Base-by-base conservation (phyloP, 352 stramenopile genomes). In the Globisporangium solare region DNA sequence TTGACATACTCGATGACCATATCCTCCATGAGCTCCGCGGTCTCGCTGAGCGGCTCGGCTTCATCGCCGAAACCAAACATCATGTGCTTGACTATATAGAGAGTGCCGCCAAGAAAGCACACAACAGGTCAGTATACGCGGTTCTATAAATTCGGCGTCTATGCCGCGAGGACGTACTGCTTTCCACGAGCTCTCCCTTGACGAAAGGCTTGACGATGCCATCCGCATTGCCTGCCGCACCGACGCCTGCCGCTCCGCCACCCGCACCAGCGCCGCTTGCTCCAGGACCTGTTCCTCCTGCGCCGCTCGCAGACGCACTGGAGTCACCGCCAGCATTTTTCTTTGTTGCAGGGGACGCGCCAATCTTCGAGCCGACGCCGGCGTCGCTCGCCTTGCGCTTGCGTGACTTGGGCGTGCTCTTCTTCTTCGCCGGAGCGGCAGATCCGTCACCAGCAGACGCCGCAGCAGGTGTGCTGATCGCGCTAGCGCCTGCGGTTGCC, bases 61-160 rank as follows among this genome's bases (percentile, higher is more conserved):
- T 86, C 81, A 47, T 95, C 86, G 0, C 86, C 86, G 63, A 95
- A 95, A 21, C 86, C 86, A 54, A 93, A 92, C 63, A 95, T 87
- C 86, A 95, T 95, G 58, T 93, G 79, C 50, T 94, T 95, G 63
- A 95, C 86, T 95, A 11, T 35, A 35, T 3, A 8, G 49, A 35
- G 27, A 8, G 49, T 18, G 45, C 22, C 17, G 15, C 20, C 22
- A 2, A 27, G 12, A 51, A 3, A 35, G 27, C 45, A 52, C 3
- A 56, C n/a, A 60, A 11, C n/a, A 47, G 32, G 35, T 15, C 21
- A 18, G 27, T 35, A 35, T 35, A 35, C 2, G 7, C 5, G 4
- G 5, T 6, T 35, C 7, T 35, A 35, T 35, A n/a, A n/a, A 58
- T 37, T 24, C 22, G 2, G 32, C 17, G 60, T 35, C 27, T 6